Evolutionary conservation across 1,139 yeast genomes (phyloP), one percentile per base, ranked within the genome.

Genomic region (Kluyveromyces marxianus): DNA sequence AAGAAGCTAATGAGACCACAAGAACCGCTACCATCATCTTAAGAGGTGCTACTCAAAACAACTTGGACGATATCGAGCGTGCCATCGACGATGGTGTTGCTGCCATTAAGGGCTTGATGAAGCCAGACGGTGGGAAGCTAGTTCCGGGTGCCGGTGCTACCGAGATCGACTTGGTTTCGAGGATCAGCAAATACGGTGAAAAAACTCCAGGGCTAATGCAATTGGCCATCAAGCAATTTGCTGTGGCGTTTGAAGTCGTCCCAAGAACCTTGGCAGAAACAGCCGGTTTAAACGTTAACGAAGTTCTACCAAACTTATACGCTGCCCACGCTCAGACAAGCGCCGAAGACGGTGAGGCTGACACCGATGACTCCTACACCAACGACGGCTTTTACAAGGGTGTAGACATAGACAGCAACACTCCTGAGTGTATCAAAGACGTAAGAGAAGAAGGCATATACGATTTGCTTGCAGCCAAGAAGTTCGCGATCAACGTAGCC

Each of bases 1-100:
- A 92, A 69, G 83, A 80, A 54, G 72, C 73, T 48, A 71, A 68
- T 39, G 77, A 72, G 54, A 59, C 63, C 37, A 81, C 95, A 30
- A 76, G 86, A 57, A 92, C 98, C 4, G 83, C 97, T 8, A 92
- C 98, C 6, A 89, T 92, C 57, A 83, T 92, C 41, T 72, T 94
- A 46, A 81, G 98, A 68, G 98, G 98, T 47, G 98, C 98, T 38
- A 92, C 98, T n/a, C 95, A 89, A 66, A 89, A 88, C 67, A 80
- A 77, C 63, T 73, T 92, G 62, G 98, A 94, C 59, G 97, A 92
- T 63, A 78, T 92, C 50, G 98, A 92, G 72, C 82, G 98, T 61
- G 95, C 97, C 45, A 88, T 92, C 53, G 97, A 92, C 64, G 98
- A 92, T 61, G 97, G 97, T 61, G 96, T 94, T 39, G 80, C 87